These are phyloP conservation scores for Panellus pusillus DNA, from an alignment of 768 basidiomycete genomes.

Conservation along the genomic window DNA sequence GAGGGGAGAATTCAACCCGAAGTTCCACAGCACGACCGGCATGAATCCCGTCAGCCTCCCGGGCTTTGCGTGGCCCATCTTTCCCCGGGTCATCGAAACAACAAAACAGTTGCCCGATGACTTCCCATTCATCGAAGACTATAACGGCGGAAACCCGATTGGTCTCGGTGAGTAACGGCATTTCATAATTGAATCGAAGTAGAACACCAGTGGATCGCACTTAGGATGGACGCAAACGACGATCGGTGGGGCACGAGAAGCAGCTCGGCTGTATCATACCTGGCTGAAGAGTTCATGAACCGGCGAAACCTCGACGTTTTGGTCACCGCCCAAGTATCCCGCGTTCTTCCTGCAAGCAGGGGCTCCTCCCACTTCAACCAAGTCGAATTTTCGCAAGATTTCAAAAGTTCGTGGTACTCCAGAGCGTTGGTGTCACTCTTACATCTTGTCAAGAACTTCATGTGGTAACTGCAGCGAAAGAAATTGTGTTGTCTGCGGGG, in stretches of 20 bases:
- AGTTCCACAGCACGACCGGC: not conserved
- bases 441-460: not conserved
- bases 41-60: not conserved
- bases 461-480: conserved; percentile 26
- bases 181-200: conserved; percentile 23
- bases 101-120: conserved; percentile 23
- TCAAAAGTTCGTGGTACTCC: conserved; percentile 8
- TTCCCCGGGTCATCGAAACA: not conserved
- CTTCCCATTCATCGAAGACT: conserved; percentile 34
- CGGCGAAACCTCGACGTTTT: conserved; percentile 27
- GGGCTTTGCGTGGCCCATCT: not conserved
- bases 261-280: conserved; percentile 26
- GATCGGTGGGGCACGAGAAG: conserved; percentile 24
- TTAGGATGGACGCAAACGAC: conserved; percentile 24
- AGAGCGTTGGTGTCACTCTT: too few relatives aligned
- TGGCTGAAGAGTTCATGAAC: conserved; percentile 21
- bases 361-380: conserved; percentile 10
- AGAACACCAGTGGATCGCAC: conserved; percentile 19
- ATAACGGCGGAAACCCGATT: conserved; percentile 30
- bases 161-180: conserved; percentile 30
- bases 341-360: not conserved
- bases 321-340: conserved; percentile 17
- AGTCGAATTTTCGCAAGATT: conserved; percentile 24
- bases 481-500: conserved; percentile 35
- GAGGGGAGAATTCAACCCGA: not conserved